Percentiles rank a stretch among this genome's conserved stretches.
Evolutionary conservation across 1,284 basidiomycete genomes (phyloP).

Genomic region (Boletus sp.): DNA sequence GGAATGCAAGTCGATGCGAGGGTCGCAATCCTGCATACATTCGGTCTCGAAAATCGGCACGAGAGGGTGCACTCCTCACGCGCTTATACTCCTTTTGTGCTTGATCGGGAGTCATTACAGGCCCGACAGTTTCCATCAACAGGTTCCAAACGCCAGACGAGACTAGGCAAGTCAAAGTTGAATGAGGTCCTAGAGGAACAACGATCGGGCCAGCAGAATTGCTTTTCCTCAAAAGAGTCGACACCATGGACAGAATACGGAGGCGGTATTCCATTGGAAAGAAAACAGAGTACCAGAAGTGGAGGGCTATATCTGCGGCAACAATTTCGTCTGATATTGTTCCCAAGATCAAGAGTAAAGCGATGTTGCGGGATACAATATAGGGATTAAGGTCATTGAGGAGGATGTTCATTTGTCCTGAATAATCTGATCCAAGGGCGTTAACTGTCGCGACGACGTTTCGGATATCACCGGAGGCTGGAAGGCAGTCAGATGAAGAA

Average conservation of each 20-base stretch:
- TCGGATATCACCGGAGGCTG: slow-evolving; percentile 29
- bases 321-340: slow-evolving; percentile 24
- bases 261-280: slow-evolving; percentile 34
- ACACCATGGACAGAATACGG: slow-evolving; percentile 20
- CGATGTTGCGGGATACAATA: slow-evolving; percentile 35
- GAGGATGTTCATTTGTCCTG: slow-evolving; percentile 29
- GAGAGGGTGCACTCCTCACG: slow-evolving; percentile 27
- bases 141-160: slow-evolving; percentile 10
- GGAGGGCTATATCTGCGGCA: slow-evolving; percentile 41
- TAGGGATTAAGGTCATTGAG: slow-evolving; percentile 35
- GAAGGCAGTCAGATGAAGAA: background rate
- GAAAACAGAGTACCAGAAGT: slow-evolving; percentile 43
- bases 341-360: slow-evolving; percentile 38
- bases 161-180: slow-evolving; percentile 21
- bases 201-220: slow-evolving; percentile 1
- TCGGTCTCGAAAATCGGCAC: slow-evolving; percentile 35
- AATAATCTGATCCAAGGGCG: slow-evolving; percentile 24
- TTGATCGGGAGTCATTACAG: slow-evolving; percentile 20
- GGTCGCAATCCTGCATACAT: slow-evolving; percentile 33
- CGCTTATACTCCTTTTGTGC: slow-evolving; percentile 27
- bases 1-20: slow-evolving; percentile 41
- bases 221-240: slow-evolving; percentile 17
- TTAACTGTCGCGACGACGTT: slow-evolving; percentile 25
- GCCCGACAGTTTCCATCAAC: slow-evolving; percentile 17
- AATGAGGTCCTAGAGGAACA: slow-evolving; percentile 16